Conservation (phyloP, 805 yeast species). For the Wickerhamomyces silvicola region DNA sequence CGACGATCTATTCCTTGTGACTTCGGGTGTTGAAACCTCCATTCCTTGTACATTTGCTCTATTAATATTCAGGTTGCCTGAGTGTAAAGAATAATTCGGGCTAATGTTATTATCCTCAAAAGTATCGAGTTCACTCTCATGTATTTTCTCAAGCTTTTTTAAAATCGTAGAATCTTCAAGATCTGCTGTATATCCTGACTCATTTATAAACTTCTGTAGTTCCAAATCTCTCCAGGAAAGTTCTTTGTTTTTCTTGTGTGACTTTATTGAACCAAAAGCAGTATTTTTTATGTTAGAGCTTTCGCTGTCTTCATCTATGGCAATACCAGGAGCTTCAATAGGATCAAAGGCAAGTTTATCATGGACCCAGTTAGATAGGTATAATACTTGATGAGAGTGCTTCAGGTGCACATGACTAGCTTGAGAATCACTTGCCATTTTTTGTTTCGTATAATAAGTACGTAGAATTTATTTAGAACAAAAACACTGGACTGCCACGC, state of each 20-base stretch:
- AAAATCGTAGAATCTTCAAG: slow-evolving; percentile 7
- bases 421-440: too few species aligned
- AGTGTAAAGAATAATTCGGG: not conserved
- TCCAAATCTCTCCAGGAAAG: slow-evolving; percentile 24
- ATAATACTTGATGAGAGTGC: slow-evolving; percentile 25
- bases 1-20: slow-evolving; percentile 15
- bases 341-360: slow-evolving; percentile 23
- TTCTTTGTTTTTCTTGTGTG: slow-evolving; percentile 12
- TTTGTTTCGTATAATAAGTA: too few species aligned
- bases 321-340: slow-evolving; percentile 15
- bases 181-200: slow-evolving; percentile 8
- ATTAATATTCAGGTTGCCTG: slow-evolving; percentile 1
- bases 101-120: slow-evolving; percentile 1
- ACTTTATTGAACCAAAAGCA: slow-evolving; percentile 21
- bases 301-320: slow-evolving; percentile 12
- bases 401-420: slow-evolving; percentile 20
- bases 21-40: slow-evolving; percentile 19
- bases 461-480: too few species aligned
- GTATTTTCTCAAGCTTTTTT: slow-evolving; percentile 9
- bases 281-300: slow-evolving; percentile 8
- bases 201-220: slow-evolving; percentile 17
- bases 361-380: slow-evolving; percentile 26
- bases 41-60: not conserved
- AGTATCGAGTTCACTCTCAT: slow-evolving; percentile 5
- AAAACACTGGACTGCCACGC: too few species aligned